Evolutionary conservation across 495 filamentous ascomycete species (phyloP), one percentile per base, ranked within the genome.

Genomic region (Barbatosphaeria neglecta): DNA sequence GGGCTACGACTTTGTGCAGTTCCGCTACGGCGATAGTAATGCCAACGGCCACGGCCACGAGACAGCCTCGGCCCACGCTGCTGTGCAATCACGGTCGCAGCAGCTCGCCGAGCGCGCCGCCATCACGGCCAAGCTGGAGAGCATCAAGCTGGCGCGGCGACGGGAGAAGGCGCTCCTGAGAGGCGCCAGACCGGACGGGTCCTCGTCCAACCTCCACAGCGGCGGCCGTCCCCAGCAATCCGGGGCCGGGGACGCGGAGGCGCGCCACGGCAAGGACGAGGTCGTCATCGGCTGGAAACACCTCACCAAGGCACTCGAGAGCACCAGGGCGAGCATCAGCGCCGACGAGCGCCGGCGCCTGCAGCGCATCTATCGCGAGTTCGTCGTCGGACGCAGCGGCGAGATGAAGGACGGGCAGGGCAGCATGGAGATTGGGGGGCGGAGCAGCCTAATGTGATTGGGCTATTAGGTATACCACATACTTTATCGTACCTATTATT

Each of bases 341-440:
- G 60, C 66, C 2, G 69, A 84, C 22, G 92, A 98, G 67, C 73
- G 81, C 54, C 70, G 63, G 54, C 73, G 90, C 50, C 57, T 98
- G 51, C 73, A 75, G 56, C 73, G 70, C 6, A 95, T 98, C 48
- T 98, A 98, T 59, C 70, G 74, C 6, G 93, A 97, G 70, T 98
- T 98, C 69, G 77, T 95, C 4, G 82, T 82, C 6, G 88, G 87
- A 7, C 74, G 92, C 49, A 94, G 87, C 61, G 92, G 92, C 22
- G 92, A 96, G 61, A 87, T 98, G 87, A 84, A 77, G 35, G 89
- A 80, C 63, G 92, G 92, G 9, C 84, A 98, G 62, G 88, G 84
- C 1, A 79, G 78, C 22, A 92, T 77, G 61, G 92, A 98, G 65
- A 77, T 98, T 59, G 92, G 92, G 3, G 93, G 92, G 18, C 70